Base-by-base conservation (phyloP, 305 asterid species). In the Fraxinus paxiana region DNA sequence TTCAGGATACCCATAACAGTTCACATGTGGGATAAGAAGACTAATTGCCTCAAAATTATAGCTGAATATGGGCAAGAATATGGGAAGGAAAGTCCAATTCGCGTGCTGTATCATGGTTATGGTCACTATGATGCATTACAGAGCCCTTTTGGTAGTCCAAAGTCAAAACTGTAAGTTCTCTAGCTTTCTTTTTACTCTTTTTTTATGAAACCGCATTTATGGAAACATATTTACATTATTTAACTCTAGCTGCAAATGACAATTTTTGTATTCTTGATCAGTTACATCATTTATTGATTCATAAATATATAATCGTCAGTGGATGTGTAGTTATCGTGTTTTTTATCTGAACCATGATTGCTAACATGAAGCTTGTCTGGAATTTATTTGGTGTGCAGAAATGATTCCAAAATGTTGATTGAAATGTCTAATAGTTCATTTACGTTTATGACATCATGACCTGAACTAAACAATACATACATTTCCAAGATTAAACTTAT, bases 51-150 rank as follows among this genome's bases (percentile, higher is more conserved):
- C 79, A 88, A 87, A 84, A 46, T 84, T 26, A 89, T 90, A 82
- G 94, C 92, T 41, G 94, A 92, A 80, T 92, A 90, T 78, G 97
- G 97, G 61, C 93, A 87, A 84, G 93, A 90, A 77, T 90, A 88
- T 13, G 93, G 92, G 13, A 89, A 85, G 67, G 91, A 87, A 63
- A 88, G 88, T 82, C 94, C 96, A 2, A 76, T 92, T 54, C 86
- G 88, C 22, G 94, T 92, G 59, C 75, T 92, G 12, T 92, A 90
- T 82, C 92, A 90, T 82, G 96, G 92, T 59, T 90, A 88, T 81
- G 96, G 94, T 1, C 96, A 92, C 84, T 92, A 92, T 73, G 96
- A 92, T 34, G 90, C 92, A 13, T 81, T 90, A 63, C 84, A 82
- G 71, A 78, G 79, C 87, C 83, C 85, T 20, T 54, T 80, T 5